Conservation (phyloP, 371 early-diverging fungal species). For the Blakeslea trispora region DNA sequence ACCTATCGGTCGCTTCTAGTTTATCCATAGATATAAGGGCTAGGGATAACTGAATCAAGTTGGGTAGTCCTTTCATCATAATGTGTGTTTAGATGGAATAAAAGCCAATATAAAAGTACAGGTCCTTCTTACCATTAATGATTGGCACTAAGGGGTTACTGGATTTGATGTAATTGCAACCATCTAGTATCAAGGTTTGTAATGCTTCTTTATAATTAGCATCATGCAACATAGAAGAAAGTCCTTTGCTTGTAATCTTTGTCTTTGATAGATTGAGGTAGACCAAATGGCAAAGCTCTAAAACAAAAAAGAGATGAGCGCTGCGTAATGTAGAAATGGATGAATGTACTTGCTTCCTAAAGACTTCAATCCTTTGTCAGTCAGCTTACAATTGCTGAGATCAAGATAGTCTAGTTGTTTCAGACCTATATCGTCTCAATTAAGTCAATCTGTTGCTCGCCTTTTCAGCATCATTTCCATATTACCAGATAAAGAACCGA, state of each 20-base stretch:
- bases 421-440: slow-evolving; percentile 22
- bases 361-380: slow-evolving; percentile 38
- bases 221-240: slow-evolving; percentile 19
- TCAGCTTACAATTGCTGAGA: slow-evolving; percentile 43
- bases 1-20: slow-evolving; percentile 11
- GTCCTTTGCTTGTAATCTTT: slow-evolving; percentile 36
- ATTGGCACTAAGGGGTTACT: slow-evolving; percentile 13
- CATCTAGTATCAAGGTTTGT: slow-evolving; percentile 28
- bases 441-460: background rate
- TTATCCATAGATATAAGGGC: slow-evolving; percentile 20
- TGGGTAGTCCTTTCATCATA: slow-evolving; percentile 19
- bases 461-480: no score
- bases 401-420: slow-evolving; percentile 41
- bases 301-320: background rate
- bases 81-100: no score
- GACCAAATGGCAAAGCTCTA: slow-evolving; percentile 27
- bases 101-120: no score
- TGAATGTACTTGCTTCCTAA: slow-evolving; percentile 27
- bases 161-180: slow-evolving; percentile 30
- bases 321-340: background rate
- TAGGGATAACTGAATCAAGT: slow-evolving; percentile 30
- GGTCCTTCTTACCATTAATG: slow-evolving; percentile 23
- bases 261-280: slow-evolving; percentile 43
- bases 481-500: slow-evolving; percentile 35
- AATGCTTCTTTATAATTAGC: slow-evolving; percentile 23